phyloP scores from a whole-genome alignment of 106 monocot genomes.

The Agapanthus africanus region DNA sequence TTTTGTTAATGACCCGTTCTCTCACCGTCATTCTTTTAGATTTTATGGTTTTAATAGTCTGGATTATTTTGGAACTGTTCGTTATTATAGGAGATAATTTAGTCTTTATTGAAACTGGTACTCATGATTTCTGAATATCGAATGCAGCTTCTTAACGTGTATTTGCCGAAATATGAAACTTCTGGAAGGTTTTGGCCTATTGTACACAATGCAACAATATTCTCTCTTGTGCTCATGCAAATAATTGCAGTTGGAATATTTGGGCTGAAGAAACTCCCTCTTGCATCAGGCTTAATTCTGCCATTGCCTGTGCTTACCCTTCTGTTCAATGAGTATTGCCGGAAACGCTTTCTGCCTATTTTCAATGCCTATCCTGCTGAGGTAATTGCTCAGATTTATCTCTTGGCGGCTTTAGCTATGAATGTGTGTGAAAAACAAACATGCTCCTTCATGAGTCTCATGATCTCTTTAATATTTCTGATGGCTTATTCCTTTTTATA shows the following conservation, averaged over 20 bases:
- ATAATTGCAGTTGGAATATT: slow-evolving; percentile 88
- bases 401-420: not conserved
- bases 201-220: slow-evolving; percentile 81
- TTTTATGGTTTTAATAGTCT: not conserved
- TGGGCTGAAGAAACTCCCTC: slow-evolving; percentile 71
- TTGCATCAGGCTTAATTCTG: slow-evolving; percentile 74
- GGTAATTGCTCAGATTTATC: slow-evolving; percentile 32
- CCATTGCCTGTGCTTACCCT: slow-evolving; percentile 81
- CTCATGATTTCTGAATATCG: slow-evolving; percentile 8
- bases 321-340: slow-evolving; percentile 85
- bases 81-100: not conserved
- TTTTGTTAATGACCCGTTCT: too few relatives aligned
- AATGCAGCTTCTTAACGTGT: slow-evolving; percentile 84
- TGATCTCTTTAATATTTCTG: not conserved
- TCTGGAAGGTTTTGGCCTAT: slow-evolving; percentile 90
- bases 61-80: not conserved
- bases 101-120: too few relatives aligned
- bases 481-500: too few relatives aligned
- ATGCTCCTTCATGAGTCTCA: not conserved
- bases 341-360: slow-evolving; percentile 75
- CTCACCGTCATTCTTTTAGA: not conserved
- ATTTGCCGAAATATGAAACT: slow-evolving; percentile 80
- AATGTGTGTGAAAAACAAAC: not conserved
- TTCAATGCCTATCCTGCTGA: slow-evolving; percentile 68
- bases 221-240: slow-evolving; percentile 89